Evolutionary conservation across 805 yeast species (phyloP).

Genomic region (Candida schatavii): DNA sequence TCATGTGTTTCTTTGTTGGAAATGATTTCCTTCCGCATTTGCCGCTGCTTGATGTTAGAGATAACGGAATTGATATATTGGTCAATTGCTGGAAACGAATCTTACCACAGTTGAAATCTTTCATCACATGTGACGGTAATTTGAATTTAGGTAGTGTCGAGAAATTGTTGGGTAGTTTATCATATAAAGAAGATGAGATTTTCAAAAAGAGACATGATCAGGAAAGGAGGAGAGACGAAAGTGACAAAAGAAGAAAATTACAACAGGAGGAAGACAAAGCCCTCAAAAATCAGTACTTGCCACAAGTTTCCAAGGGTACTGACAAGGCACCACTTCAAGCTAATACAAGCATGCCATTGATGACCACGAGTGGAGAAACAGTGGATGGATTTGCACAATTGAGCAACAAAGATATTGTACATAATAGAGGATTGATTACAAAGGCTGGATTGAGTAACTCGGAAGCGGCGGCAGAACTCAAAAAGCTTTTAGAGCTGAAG

Average conservation of each 20-base stretch:
- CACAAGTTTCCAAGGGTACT: slow-evolving; percentile 65
- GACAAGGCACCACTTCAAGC: slow-evolving; percentile 75
- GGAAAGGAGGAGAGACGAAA: slow-evolving; percentile 68
- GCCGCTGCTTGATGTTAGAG: slow-evolving; percentile 92
- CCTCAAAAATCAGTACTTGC: slow-evolving; percentile 41
- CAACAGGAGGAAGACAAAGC: slow-evolving; percentile 46
- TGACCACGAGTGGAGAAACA: slow-evolving; percentile 69
- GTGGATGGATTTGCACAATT: slow-evolving; percentile 65
- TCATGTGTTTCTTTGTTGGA: slow-evolving; percentile 98
- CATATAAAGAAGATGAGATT: slow-evolving; percentile 73
- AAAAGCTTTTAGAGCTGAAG: slow-evolving; percentile 31
- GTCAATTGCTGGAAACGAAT: slow-evolving; percentile 79
- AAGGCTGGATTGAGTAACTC: slow-evolving; percentile 70
- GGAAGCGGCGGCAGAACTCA: slow-evolving; percentile 62
- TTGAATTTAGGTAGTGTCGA: slow-evolving; percentile 78
- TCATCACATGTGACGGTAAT: slow-evolving; percentile 86
- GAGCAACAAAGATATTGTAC: slow-evolving; percentile 68
- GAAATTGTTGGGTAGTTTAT: slow-evolving; percentile 58
- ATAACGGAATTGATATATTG: slow-evolving; percentile 82
- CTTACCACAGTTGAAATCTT: slow-evolving; percentile 66
- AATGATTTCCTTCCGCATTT: slow-evolving; percentile 97
- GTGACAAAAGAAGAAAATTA: slow-evolving; percentile 54
- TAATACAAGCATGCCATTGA: slow-evolving; percentile 68
- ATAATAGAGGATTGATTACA: slow-evolving; percentile 57
- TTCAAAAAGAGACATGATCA: slow-evolving; percentile 66